Conservation (phyloP, 257 asterid genomes). For the Solanum ahanhuiri region DNA sequence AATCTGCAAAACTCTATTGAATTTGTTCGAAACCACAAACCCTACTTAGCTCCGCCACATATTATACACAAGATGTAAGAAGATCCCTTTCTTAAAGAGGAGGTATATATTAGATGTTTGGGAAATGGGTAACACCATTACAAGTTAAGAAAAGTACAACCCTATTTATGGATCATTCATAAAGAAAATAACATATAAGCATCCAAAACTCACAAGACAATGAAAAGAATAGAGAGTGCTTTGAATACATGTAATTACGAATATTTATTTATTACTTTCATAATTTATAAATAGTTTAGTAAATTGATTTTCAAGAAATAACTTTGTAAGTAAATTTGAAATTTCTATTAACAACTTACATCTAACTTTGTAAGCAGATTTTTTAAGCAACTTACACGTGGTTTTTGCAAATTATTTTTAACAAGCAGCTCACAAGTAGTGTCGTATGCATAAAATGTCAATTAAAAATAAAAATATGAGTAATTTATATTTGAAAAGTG, state of each 20-base stretch:
- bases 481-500: background rate
- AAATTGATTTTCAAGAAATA: too few relatives aligned
- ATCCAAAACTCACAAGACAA: too few relatives aligned
- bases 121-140: background rate
- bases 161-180: background rate
- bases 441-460: too few relatives aligned
- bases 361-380: too few relatives aligned
- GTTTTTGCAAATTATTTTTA: too few relatives aligned
- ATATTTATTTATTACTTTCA: background rate
- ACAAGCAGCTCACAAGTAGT: background rate
- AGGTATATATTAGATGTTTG: background rate
- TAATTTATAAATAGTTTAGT: too few relatives aligned
- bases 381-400: too few relatives aligned
- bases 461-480: background rate
- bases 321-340: background rate
- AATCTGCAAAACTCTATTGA: too few relatives aligned
- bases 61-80: background rate
- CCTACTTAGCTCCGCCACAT: fast-evolving
- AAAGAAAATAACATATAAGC: background rate
- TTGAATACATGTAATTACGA: background rate
- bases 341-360: too few relatives aligned
- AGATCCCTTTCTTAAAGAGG: too few relatives aligned
- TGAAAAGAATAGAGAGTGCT: background rate
- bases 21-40: too few relatives aligned
- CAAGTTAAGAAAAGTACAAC: background rate